These are phyloP conservation scores for Nephelium lappaceum DNA, from an alignment of 345 rosid genomes.

Conservation along the genomic window DNA sequence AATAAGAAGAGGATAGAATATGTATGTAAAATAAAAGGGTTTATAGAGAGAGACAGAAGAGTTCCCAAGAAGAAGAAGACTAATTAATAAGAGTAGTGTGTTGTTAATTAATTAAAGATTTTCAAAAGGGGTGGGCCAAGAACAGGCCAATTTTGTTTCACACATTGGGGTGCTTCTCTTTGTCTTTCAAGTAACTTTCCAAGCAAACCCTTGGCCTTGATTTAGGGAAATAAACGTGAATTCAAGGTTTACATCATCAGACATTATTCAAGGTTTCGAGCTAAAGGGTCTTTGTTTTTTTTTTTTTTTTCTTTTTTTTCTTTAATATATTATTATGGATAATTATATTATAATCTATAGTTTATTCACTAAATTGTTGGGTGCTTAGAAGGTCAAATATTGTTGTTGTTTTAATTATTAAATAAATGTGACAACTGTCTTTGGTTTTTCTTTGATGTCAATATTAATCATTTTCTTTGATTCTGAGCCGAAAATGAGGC, in stretches of 20 bases:
- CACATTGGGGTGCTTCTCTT: slow-evolving; percentile 33
- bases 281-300: background rate
- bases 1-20: background rate
- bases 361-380: background rate
- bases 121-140: slow-evolving; percentile 20
- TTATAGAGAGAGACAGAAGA: background rate
- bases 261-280: slow-evolving; percentile 10
- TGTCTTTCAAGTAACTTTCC: slow-evolving; percentile 17
- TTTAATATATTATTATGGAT: background rate
- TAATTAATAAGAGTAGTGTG: background rate
- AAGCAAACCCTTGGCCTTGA: slow-evolving; percentile 12
- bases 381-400: background rate
- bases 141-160: slow-evolving; percentile 24
- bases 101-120: background rate
- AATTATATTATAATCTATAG: background rate
- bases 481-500: slow-evolving; percentile 2
- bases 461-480: background rate
- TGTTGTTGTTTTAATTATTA: background rate
- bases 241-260: background rate
- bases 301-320: no score
- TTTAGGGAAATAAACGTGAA: slow-evolving; percentile 16
- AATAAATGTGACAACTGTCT: slow-evolving; percentile 9
- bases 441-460: background rate
- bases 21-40: background rate
- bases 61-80: slow-evolving; percentile 28